Percentiles rank a stretch among this genome's conserved stretches.
These are phyloP conservation scores for Tagetes patula DNA, from an alignment of 129 eudicot species.

Conservation along the genomic window DNA sequence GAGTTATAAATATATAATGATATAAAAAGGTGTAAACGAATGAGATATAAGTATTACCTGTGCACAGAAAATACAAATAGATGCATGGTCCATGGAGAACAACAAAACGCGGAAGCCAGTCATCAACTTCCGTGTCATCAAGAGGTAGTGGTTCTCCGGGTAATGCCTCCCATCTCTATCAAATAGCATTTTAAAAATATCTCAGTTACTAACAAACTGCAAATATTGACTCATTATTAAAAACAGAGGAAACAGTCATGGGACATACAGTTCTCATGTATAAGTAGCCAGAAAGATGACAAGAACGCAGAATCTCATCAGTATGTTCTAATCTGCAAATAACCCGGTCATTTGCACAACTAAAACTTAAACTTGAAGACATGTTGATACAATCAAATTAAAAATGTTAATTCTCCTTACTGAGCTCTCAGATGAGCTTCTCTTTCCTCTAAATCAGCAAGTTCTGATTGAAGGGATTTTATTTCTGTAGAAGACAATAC, in stretches of 20 bases:
- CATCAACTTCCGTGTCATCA: slow-evolving; percentile 90
- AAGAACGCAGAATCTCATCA: slow-evolving; percentile 73
- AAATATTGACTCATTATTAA: not conserved
- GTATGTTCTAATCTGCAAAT: slow-evolving; percentile 75
- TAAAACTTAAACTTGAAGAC: not conserved
- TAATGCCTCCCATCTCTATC: slow-evolving; percentile 90
- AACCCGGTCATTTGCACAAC: not conserved
- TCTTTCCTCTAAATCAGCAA: slow-evolving; percentile 72
- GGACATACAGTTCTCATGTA: slow-evolving; percentile 53
- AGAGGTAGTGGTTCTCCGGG: slow-evolving; percentile 94
- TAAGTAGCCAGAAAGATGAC: slow-evolving; percentile 79
- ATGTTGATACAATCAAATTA: not conserved
- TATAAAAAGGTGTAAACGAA: not conserved
- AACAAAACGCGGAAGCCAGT: slow-evolving; percentile 93
- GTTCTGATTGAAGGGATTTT: slow-evolving; percentile 71
- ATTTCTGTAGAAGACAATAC: slow-evolving; percentile 70
- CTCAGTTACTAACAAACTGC: not conserved
- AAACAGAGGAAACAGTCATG: not conserved
- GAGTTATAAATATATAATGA: not conserved
- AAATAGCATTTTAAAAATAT: not conserved
- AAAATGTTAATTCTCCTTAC: slow-evolving; percentile 45
- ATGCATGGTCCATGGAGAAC: slow-evolving; percentile 89
- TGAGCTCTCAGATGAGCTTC: slow-evolving; percentile 79
- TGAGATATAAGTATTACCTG: slow-evolving; percentile 46
- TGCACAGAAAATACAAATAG: slow-evolving; percentile 62